Base-by-base conservation (phyloP, 1,139 yeast species). In the Geotrichum bryndzae region DNA sequence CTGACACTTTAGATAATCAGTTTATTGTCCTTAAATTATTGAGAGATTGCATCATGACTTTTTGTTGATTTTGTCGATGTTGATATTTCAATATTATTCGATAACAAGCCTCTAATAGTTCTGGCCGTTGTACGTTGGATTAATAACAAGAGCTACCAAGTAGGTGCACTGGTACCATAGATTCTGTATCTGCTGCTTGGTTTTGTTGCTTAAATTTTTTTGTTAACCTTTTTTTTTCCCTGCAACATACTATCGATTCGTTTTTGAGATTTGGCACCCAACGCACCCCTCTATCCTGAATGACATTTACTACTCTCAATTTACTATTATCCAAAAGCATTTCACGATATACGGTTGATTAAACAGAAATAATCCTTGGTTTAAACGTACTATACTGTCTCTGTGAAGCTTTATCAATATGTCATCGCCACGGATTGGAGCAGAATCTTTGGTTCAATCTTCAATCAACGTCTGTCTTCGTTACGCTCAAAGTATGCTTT, bases 401-500 rank as follows among this genome's bases (percentile, higher is more conserved):
- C 27, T 27, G n/a, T 53, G 15, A 41, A 33, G 25, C 50, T 23
- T 22, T 23, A 33, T 22, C 31, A 25, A 41, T 7, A 54, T 41
- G 57, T 8, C 51, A 54, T 29, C 57, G 33, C 46, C 53, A 45
- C 57, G 46, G 22, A 31, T 45, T 22, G 61, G 61, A 35, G 53
- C 61, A 29, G 59, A 51, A n/a, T 51, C 61, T 10, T 18, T 59
- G 53, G 55, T 56, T 23, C 58, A 59, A 25, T 38, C 53, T 27
- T 58, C 61, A 10, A 35, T 59, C 23, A 52, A 56, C 46, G 41
- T 41, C 2, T 59, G 61, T 22, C 22, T 59, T n/a, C 57, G 57
- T 10, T 56, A 45, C 41, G 45, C 59, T 13, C 57, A 59, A 33
- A 55, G 61, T 59, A 55, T 29, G 61, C 41, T 64, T 35, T 68